Evolutionary conservation across 2,329 filamentous ascomycete genomes (phyloP).

Genomic region (Penicillium sp.): DNA sequence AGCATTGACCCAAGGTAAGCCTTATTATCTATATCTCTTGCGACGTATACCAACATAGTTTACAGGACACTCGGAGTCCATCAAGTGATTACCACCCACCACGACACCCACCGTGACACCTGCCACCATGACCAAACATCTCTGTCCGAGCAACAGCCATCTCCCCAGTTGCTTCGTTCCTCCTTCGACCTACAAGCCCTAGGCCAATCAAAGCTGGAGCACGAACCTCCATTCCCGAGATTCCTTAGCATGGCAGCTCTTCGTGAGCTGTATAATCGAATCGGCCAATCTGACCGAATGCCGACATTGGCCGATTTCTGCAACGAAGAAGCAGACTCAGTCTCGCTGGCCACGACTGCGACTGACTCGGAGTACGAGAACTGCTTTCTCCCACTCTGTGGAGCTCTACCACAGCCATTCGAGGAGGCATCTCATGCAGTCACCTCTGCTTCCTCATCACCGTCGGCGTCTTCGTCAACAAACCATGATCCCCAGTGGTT

Average conservation of each 20-base stretch:
- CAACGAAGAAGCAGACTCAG: background rate
- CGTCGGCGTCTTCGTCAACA: background rate
- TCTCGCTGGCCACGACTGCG: background rate
- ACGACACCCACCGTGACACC: too few species aligned
- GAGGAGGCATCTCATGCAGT: background rate
- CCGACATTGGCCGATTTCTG: background rate
- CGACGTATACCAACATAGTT: background rate
- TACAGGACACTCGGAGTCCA: slow-evolving; percentile 2
- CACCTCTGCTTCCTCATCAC: background rate
- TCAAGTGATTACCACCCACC: background rate
- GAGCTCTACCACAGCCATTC: background rate
- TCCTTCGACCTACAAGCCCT: background rate
- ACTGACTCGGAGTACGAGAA: background rate
- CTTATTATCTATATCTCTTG: background rate
- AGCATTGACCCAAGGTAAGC: background rate
- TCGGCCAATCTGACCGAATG: background rate
- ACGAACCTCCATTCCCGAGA: slow-evolving; percentile 4
- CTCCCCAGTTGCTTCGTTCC: background rate
- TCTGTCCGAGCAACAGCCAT: background rate
- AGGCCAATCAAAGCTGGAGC: slow-evolving; percentile 7
- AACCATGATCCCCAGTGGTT: background rate
- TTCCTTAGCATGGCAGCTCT: background rate
- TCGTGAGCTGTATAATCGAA: slow-evolving; percentile 2
- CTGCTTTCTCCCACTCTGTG: background rate
- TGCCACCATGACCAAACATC: background rate